Evolutionary conservation across 805 yeast species (phyloP), one percentile per base, ranked within the genome.

Genomic region (Barnettozyma pratensis): DNA sequence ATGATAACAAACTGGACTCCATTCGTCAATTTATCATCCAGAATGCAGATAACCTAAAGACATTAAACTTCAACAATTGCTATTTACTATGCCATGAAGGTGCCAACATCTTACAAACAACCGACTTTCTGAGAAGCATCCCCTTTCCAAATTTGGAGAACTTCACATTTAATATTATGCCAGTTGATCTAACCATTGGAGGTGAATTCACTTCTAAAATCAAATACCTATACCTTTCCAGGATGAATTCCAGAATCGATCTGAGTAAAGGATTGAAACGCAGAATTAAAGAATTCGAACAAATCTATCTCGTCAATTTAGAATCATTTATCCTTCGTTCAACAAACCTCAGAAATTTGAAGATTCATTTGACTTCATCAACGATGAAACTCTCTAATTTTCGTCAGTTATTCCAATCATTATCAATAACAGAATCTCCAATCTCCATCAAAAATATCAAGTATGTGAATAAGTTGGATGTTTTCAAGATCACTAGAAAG

Each of bases 401-500:
- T 26, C 25, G 19, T 19, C 19, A 19, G 19, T 19, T 19, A 19
- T 19, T 19, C 19, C 19, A 19, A 19, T 19, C 19, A 19, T 19
- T 19, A 19, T 19, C 19, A 19, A 19, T 19, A 3, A 19, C 19
- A 19, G 19, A 31, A 11, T 31, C 8, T 31, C 34, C 45, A 38
- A 11, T 42, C 34, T 7, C 35, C 4, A 27, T 39, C 6, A 37
- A 11, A 19, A 34, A 38, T 10, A 26, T 47, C 26, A 47, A 41
- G 28, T 42, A 39, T 36, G 29, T 47, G 10, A 42, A 47, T 30
- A 47, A 31, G 29, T 4, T 42, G 31, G 50, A 47, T 14, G 46
- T 49, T 12, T 34, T 47, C 25, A 29, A 43, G 31, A n/a, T 52
- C 2, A 47, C 45, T 35, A 39, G 45, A 1, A 50, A 51, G 31